Evolutionary conservation across 2,329 filamentous ascomycete genomes (phyloP).

Genomic region (Tolypocladium inflatum): DNA sequence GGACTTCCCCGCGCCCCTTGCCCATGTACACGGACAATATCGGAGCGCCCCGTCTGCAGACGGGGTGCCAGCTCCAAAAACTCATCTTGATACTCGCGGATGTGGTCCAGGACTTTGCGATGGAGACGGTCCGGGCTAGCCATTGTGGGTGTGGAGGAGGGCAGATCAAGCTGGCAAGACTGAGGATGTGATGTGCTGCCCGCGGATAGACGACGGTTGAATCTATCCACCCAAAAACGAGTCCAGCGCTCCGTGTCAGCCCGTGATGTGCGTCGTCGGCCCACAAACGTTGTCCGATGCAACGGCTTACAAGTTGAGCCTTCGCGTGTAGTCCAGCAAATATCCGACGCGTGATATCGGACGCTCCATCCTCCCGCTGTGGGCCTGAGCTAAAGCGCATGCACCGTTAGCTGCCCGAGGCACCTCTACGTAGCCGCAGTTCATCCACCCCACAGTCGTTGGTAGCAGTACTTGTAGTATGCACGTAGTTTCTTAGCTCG

Average conservation of each 20-base stretch:
- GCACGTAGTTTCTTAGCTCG: not conserved
- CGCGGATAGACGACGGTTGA: slow-evolving; percentile 40
- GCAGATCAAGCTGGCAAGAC: slow-evolving; percentile 7
- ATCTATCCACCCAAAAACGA: slow-evolving; percentile 26
- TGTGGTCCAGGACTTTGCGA: slow-evolving; percentile 17
- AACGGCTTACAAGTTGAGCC: not conserved
- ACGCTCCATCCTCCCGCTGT: not conserved
- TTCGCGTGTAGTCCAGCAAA: not conserved
- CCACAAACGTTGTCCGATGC: not conserved
- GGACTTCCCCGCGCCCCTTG: not conserved
- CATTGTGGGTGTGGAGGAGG: slow-evolving; percentile 16
- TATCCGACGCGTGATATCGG: not conserved
- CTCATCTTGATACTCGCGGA: slow-evolving; percentile 10
- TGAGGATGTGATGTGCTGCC: not conserved
- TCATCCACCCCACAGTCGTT: not conserved
- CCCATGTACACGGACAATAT: slow-evolving; percentile 6
- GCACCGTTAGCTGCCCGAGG: not conserved
- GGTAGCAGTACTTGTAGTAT: not conserved
- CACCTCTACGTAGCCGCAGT: not conserved
- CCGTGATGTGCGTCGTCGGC: not conserved
- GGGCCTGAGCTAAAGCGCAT: not conserved
- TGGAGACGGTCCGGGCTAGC: slow-evolving; percentile 21
- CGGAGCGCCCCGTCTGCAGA: slow-evolving; percentile 14
- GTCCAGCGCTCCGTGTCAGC: not conserved
- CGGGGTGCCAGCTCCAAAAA: slow-evolving; percentile 14